A percentile compares a stretch with the other conserved stretches of the same genome.
Conservation (phyloP, 257 asterid species). For the Solanum medicagineum region DNA sequence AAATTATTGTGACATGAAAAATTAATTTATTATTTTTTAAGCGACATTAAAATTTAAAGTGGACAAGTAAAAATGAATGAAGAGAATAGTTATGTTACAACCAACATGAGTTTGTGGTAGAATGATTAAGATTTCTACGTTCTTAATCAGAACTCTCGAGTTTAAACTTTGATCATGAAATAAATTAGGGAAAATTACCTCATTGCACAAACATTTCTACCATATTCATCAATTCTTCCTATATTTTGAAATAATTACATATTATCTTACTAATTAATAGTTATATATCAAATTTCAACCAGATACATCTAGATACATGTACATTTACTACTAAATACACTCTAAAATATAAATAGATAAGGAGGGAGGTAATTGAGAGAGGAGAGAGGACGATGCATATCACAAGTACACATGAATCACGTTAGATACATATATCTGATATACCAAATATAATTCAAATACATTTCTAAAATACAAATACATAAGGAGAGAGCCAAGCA, state of each 20-base stretch:
- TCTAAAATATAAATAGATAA: background rate
- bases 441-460: too few species aligned
- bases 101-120: background rate
- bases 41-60: background rate
- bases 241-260: background rate
- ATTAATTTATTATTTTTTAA: background rate
- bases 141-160: background rate
- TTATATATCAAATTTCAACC: background rate
- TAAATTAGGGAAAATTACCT: background rate
- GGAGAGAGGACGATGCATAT: background rate
- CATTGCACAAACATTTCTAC: background rate
- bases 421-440: too few species aligned
- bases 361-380: too few species aligned
- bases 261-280: background rate
- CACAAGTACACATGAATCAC: too few species aligned
- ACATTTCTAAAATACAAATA: background rate
- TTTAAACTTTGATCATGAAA: background rate
- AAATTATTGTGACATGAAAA: background rate
- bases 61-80: background rate
- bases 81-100: background rate
- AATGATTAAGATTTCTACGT: background rate
- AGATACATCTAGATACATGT: background rate
- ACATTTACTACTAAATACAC: background rate
- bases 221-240: background rate
- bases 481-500: rapidly evolving